Base-by-base conservation (phyloP, 768 basidiomycete species). In the Mycena kentingensis region DNA sequence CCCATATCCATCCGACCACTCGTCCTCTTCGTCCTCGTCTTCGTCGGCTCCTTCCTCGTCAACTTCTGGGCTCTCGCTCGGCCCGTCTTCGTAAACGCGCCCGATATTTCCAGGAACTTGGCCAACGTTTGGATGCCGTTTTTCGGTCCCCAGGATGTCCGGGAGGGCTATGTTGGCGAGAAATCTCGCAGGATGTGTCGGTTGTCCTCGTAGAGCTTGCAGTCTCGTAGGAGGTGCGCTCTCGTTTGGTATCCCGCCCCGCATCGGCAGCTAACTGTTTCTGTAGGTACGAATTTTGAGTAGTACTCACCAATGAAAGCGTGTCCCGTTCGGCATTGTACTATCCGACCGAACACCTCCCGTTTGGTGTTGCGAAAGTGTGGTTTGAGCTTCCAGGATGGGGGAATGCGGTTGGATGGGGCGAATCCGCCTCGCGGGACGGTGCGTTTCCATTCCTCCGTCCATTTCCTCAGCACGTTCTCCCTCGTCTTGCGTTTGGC, bases 241-340 rank as follows among this genome's bases (percentile, higher is more conserved):
- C 60, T 43, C 6, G 59, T 55, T 39, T 60, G 59, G 21, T 22
- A 43, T 43, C 10, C 8, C 10, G 21, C 8, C 19, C 41, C 41
- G 49, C 56, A 58, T 21, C 21, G 55, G 35, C 55, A 58, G 6
- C 12, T 12, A 13, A 57, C 26, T 15, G n/a, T 26, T 19, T 58
- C 42, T 12, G 55, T 15, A 8, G 46, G 55, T 24, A 58, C 50
- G 34, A 54, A 46, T 24, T 41, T 41, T n/a, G 34, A 34, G 32
- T 58, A 62, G 50, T 62, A 62, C 25, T 51, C 43, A 26, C 61
- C 61, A 12, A 45, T 58, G 47, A 49, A 57, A 11, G 55, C 35
- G 49, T 61, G 60, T 28, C 60, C 60, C 6, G 26, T 43, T 18
- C 41, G 6, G 26, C 41, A 43, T 25, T 43, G 41, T 15, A 27